phyloP scores from a whole-genome alignment of 2,329 filamentous ascomycete genomes.

The Chaetothyriales sp. region DNA sequence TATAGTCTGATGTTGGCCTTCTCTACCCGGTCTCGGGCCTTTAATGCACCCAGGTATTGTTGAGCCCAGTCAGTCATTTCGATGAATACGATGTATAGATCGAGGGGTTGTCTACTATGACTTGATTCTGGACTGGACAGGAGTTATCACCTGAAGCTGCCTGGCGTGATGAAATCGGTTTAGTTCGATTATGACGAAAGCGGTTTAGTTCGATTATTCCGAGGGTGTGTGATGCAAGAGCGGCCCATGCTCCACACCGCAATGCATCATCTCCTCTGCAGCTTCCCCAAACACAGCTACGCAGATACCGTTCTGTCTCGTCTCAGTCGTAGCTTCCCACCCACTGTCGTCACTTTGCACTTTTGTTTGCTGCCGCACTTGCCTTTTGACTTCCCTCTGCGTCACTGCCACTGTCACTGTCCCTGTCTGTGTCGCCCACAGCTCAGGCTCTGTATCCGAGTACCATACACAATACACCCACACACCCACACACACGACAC shows the following conservation, averaged over 20 bases:
- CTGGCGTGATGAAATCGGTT: neutral
- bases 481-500: no score
- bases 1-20: constrained; percentile 53
- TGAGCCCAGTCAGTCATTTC: constrained; percentile 58
- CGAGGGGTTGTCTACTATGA: neutral
- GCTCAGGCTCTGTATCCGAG: no score
- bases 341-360: neutral
- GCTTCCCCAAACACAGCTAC: neutral
- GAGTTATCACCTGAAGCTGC: constrained; percentile 1
- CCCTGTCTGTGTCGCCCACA: neutral
- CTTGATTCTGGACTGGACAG: no score
- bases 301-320: neutral
- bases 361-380: neutral
- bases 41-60: constrained; percentile 63
- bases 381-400: neutral
- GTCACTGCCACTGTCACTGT: neutral
- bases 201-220: neutral
- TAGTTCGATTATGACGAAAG: neutral
- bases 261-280: neutral
- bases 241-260: no score
- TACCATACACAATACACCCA: no score
- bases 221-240: neutral
- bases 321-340: neutral
- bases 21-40: constrained; percentile 55
- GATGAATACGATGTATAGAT: no score